Evolutionary conservation across 1,284 basidiomycete genomes (phyloP), one percentile per base, ranked within the genome.

Genomic region (Ganoderma sinense): DNA sequence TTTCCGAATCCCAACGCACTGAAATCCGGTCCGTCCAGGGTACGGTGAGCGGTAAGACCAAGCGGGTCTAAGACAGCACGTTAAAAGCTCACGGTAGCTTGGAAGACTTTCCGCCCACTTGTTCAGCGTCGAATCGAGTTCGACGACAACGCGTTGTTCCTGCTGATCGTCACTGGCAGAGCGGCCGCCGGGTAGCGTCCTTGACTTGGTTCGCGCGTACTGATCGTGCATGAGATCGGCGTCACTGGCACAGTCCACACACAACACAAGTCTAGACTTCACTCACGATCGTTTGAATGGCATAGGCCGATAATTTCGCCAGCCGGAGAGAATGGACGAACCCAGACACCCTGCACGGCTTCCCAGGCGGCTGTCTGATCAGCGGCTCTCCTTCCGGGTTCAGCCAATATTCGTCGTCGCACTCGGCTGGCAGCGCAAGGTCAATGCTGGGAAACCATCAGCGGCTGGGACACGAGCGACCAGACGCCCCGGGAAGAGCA

Each of bases 401-500:
- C 39, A 77, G 81, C 89, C 89, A 91, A 71, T 87, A 89, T 71
- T 91, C 89, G 77, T 93, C 91, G 65, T 91, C 88, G 41, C 89
- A 86, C 40, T 86, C 85, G 1, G 85, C 77, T 0, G 90, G 90
- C 29, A 87, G 81, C 51, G 88, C 87, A 6, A 89, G 82, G 73
- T 18, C 39, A 55, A 43, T n/a, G n/a, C n/a, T n/a, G n/a, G 13
- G 16, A 14, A 18, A 55, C 16, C 60, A 39, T 61, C 36, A 39
- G 41, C 31, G n/a, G 82, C 89, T 23, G 73, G 4, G 48, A 26
- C 11, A 23, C 4, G 13, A 10, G 5, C 20, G 5, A 48, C 3
- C 3, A 51, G 23, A n/a, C n/a, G n/a, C n/a, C n/a, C n/a, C n/a
- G n/a, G n/a, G n/a, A n/a, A n/a, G n/a, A n/a, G n/a, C n/a, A n/a